Conservation (phyloP, 2,329 filamentous ascomycete genomes). For the Monilinia fructigena region DNA sequence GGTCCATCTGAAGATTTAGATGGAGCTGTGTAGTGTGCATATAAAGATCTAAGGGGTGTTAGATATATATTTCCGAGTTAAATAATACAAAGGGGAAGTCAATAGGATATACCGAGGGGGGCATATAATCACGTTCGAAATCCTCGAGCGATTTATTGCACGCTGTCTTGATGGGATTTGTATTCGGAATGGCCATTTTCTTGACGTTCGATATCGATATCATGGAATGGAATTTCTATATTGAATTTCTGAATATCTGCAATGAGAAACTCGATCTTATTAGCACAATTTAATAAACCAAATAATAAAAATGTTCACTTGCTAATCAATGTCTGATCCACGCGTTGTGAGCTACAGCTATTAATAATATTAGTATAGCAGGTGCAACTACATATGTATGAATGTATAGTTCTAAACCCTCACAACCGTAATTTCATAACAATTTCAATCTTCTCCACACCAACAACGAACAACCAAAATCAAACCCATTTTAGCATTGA, state of each 20-base stretch:
- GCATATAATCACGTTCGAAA: constrained; percentile 52
- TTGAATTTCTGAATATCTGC: no score
- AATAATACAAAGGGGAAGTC: not conserved
- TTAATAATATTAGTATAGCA: no score
- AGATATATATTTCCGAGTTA: not conserved
- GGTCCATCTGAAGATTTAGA: constrained; percentile 5
- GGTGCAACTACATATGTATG: no score
- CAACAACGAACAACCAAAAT: no score
- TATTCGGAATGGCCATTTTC: not conserved
- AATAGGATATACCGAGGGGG: constrained; percentile 40
- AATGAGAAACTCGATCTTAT: not conserved
- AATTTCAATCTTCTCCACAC: no score
- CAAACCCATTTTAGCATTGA: no score
- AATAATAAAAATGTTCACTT: not conserved
- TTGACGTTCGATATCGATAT: not conserved
- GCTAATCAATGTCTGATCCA: no score
- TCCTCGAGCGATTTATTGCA: constrained; percentile 49
- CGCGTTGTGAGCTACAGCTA: no score
- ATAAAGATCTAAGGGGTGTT: constrained; percentile 20
- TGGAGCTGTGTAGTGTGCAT: not conserved
- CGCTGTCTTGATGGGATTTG: constrained; percentile 46
- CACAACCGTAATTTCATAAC: no score
- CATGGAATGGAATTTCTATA: not conserved
- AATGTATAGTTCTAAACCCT: no score
- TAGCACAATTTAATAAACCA: not conserved